Evolutionary conservation across 352 stramenopile species (phyloP).

Genomic region (Pythium chondricola): DNA sequence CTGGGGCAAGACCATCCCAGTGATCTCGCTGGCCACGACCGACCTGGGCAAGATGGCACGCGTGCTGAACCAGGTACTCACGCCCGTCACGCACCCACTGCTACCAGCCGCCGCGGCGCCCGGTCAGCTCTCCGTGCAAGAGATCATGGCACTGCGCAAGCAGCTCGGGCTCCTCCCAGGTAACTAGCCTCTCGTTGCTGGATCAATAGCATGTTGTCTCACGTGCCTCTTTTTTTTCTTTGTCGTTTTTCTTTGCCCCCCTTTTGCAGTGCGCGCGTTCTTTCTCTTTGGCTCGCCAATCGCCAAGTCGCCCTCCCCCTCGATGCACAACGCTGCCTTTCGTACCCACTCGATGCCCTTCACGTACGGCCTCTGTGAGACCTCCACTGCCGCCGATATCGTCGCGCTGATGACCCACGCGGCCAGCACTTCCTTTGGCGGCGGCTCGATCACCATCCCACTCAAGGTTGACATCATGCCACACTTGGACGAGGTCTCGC

Average conservation of each 20-base stretch:
- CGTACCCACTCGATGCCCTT: slow-evolving; percentile 80
- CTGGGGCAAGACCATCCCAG: slow-evolving; percentile 81
- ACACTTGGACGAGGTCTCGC: slow-evolving; percentile 90
- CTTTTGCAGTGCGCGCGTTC: slow-evolving; percentile 83
- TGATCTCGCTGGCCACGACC: slow-evolving; percentile 93
- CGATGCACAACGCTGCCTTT: slow-evolving; percentile 97
- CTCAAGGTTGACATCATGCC: slow-evolving; percentile 95
- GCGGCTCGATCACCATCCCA: slow-evolving; percentile 96
- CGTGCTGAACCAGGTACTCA: slow-evolving; percentile 94
- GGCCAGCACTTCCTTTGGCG: slow-evolving; percentile 74
- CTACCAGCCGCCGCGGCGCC: slow-evolving; percentile 92
- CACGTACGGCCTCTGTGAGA: slow-evolving; percentile 86
- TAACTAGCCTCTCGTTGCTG: slow-evolving; percentile 38
- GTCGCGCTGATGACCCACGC: slow-evolving; percentile 33
- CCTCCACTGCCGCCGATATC: slow-evolving; percentile 35
- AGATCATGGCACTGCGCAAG: slow-evolving; percentile 89
- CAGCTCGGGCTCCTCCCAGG: slow-evolving; percentile 79
- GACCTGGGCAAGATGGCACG: slow-evolving; percentile 90
- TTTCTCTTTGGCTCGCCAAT: slow-evolving; percentile 97
- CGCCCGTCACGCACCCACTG: slow-evolving; percentile 92
- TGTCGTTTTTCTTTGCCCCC: slow-evolving; percentile 3
- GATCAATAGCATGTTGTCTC: not conserved
- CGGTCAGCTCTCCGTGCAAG: slow-evolving; percentile 91
- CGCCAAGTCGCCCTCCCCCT: slow-evolving; percentile 92
- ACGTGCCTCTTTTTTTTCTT: not conserved